Base-by-base conservation (phyloP, 305 asterid species). In the Rubia peregrina region DNA sequence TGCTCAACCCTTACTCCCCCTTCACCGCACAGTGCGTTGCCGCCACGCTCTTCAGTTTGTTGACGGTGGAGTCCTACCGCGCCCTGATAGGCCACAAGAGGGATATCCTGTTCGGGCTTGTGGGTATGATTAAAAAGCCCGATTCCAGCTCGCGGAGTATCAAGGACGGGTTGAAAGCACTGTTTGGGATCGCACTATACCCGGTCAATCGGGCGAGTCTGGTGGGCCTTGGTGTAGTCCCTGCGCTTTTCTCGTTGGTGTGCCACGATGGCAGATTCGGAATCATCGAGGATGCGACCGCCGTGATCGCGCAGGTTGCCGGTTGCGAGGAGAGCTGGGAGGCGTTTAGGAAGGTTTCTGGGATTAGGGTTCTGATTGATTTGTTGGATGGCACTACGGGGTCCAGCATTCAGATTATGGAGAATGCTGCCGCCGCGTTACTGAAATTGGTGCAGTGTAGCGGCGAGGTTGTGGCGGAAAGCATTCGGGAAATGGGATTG, bases 261-360 rank as follows among this genome's bases (percentile, higher is more conserved):
- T 89, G 84, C 19, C 85, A 86, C 68, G 95, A 90, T 33, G 90
- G 89, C 17, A 79, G 96, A 16, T 83, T 83, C 0, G 98, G 95
- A 57, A 79, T 90, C 1, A 79, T 89, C 17, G 98, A 92, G 78
- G 98, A 92, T 64, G 92, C 95, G 6, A 92, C 98, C 0, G 98
- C 98, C 0, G 98, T 90, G 76, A 85, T 92, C 42, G 97, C 98
- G 1, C 98, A 92, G 75, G 78, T 92, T 8, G 96, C 97, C 0
- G 98, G 96, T 5, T 90, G 96, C 63, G 93, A 83, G 81, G 97
- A 92, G 84, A 84, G 95, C 76, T 86, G 88, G 89, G 96, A 86
- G 67, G 89, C 85, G 30, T 85, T 90, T 56, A 84, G 83, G 75
- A 86, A 79, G 84, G 87, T 83, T 5, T 77, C 87, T 61, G 97